Conservation (phyloP, 2,329 filamentous ascomycete species). For the Neofusicoccum umdonicola region DNA sequence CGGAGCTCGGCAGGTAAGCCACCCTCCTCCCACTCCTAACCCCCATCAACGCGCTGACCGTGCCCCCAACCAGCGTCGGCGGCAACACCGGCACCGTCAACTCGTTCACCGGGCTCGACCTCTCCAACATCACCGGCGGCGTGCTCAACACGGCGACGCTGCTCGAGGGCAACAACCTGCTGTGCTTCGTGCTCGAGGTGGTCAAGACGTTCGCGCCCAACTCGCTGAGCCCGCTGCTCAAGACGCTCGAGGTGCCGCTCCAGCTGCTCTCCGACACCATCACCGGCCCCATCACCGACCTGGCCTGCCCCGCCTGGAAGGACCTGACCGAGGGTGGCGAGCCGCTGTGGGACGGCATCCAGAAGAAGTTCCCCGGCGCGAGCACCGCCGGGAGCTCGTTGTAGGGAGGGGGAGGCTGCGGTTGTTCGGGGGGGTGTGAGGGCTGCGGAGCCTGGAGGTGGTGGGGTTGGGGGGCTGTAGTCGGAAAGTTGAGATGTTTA, state of each 20-base stretch:
- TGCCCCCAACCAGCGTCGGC: constrained; percentile 37
- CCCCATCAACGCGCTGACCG: not conserved
- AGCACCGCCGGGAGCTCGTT: not conserved
- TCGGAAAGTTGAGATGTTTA: too few species aligned
- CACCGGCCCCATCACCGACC: constrained; percentile 23
- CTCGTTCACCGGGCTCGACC: constrained; percentile 49
- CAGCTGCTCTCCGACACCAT: constrained; percentile 24
- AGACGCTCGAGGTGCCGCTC: constrained; percentile 26
- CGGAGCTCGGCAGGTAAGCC: constrained; percentile 29
- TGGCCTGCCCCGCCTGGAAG: constrained; percentile 27
- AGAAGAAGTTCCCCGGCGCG: constrained; percentile 9
- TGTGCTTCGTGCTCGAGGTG: constrained; percentile 38
- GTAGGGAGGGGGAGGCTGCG: not conserved
- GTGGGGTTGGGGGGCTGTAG: too few species aligned
- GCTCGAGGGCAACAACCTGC: constrained; percentile 40
- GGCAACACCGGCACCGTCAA: constrained; percentile 54
- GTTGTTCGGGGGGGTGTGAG: too few species aligned
- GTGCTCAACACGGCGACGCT: constrained; percentile 33
- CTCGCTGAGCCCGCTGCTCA: constrained; percentile 30
- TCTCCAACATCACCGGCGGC: constrained; percentile 45
- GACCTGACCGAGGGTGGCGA: constrained; percentile 21
- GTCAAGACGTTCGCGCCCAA: constrained; percentile 35
- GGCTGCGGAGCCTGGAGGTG: too few species aligned
- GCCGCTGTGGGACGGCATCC: constrained; percentile 11
- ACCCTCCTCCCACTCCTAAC: not conserved